phyloP scores from a whole-genome alignment of 768 basidiomycete genomes.

The Lactarius indigo region DNA sequence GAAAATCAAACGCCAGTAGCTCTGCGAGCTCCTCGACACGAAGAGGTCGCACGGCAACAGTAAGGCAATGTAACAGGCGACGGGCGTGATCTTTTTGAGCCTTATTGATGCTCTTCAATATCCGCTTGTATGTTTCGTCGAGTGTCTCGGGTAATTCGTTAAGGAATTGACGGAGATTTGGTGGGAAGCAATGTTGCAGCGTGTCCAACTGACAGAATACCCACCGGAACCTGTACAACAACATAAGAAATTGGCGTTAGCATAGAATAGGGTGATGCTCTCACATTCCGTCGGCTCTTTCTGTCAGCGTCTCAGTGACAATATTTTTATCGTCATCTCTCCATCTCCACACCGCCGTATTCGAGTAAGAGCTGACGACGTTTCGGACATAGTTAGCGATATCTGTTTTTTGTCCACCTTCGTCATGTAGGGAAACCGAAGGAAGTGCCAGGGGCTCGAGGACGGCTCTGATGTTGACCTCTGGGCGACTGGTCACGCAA shows the following conservation, averaged over 20 bases:
- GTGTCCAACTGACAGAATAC: not conserved
- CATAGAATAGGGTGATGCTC: not conserved
- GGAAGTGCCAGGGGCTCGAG: not conserved
- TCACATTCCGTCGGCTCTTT: not conserved
- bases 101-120: not conserved
- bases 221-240: not conserved
- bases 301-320: not conserved
- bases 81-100: not conserved
- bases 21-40: not conserved
- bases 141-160: not conserved
- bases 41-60: not conserved
- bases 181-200: not conserved
- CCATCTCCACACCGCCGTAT: not conserved
- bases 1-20: not conserved
- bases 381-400: not conserved
- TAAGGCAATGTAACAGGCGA: not conserved
- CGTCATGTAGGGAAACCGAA: not conserved
- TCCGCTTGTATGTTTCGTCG: not conserved
- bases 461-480: not conserved
- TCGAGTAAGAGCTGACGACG: not conserved
- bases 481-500: not conserved
- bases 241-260: not conserved
- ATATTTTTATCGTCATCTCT: not conserved
- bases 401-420: not conserved
- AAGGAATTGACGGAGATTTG: not conserved